Percentiles rank a stretch among this genome's conserved stretches.
Evolutionary conservation across 495 filamentous ascomycete genomes (phyloP).

Genomic region (Cladorrhinum samala): DNA sequence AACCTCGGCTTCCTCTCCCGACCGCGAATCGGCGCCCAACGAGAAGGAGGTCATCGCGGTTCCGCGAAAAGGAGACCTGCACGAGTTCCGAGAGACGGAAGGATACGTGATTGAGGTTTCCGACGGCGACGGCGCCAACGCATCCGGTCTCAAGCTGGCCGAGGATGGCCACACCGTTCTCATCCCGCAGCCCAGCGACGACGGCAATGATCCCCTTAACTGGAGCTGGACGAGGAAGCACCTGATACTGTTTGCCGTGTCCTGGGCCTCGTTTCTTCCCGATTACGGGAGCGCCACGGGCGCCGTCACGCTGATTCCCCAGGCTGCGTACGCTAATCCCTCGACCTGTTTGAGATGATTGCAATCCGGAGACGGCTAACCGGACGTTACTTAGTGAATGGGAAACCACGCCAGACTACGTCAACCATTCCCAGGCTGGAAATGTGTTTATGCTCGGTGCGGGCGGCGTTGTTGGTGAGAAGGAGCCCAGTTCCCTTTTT

Average conservation of each 20-base stretch:
- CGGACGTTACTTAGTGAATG: conserved; percentile 31
- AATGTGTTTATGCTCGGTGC: conserved; percentile 55
- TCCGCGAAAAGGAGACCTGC: conserved; percentile 4
- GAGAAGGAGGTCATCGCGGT: not conserved
- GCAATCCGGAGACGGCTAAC: not conserved
- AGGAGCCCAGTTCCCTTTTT: not conserved
- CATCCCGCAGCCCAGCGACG: conserved; percentile 54
- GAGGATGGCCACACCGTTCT: conserved; percentile 44
- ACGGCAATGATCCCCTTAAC: conserved; percentile 55
- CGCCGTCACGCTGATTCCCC: conserved; percentile 48
- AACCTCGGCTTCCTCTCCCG: not conserved
- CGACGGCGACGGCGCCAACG: conserved; percentile 11
- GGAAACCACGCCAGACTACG: conserved; percentile 41
- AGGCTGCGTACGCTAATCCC: conserved; percentile 41
- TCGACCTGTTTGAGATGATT: not conserved
- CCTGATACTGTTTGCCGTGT: conserved; percentile 47
- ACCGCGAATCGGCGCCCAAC: not conserved
- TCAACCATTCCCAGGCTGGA: conserved; percentile 51
- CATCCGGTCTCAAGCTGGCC: conserved; percentile 31
- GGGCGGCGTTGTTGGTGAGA: conserved; percentile 45
- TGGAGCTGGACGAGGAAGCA: conserved; percentile 51
- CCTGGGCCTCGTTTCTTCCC: conserved; percentile 48
- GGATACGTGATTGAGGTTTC: conserved; percentile 38
- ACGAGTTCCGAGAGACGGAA: conserved; percentile 29
- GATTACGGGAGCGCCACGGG: conserved; percentile 54